Conservation (phyloP, 352 stramenopile species). For the Pythium rishiriense region DNA sequence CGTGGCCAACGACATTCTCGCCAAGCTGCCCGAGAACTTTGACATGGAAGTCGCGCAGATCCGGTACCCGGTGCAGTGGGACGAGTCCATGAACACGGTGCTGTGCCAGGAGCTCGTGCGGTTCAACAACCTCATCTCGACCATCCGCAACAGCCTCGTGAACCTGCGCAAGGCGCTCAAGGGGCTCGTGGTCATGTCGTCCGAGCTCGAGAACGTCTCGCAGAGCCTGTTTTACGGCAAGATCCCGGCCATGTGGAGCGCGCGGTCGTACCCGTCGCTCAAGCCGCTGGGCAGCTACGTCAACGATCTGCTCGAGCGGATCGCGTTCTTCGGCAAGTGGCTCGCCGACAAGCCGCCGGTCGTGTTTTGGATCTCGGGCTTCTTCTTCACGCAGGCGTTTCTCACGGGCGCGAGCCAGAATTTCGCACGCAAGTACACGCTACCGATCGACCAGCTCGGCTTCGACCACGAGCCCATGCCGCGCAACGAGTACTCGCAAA, state of each 20-base stretch:
- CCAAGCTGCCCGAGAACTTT: slow-evolving; percentile 87
- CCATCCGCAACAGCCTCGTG: slow-evolving; percentile 81
- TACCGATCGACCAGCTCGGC: slow-evolving; percentile 89
- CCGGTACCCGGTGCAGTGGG: slow-evolving; percentile 90
- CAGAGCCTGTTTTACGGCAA: slow-evolving; percentile 92
- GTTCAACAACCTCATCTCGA: slow-evolving; percentile 93
- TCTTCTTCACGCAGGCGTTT: slow-evolving; percentile 97
- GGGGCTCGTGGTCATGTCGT: slow-evolving; percentile 93
- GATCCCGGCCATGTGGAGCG: slow-evolving; percentile 90
- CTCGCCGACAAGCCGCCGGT: slow-evolving; percentile 83
- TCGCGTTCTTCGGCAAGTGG: slow-evolving; percentile 92
- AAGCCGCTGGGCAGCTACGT: slow-evolving; percentile 92
- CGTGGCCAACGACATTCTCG: slow-evolving; percentile 87
- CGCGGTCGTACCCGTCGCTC: slow-evolving; percentile 91
- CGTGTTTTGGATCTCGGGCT: slow-evolving; percentile 94
- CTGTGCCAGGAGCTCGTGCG: slow-evolving; percentile 92
- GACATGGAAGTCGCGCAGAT: slow-evolving; percentile 93
- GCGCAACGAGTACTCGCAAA: slow-evolving; percentile 67
- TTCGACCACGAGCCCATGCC: slow-evolving; percentile 86
- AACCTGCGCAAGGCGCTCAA: slow-evolving; percentile 91
- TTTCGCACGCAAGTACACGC: slow-evolving; percentile 90
- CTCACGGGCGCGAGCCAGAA: slow-evolving; percentile 95
- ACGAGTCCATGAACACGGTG: slow-evolving; percentile 94
- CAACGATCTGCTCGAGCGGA: slow-evolving; percentile 88
- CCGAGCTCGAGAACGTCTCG: slow-evolving; percentile 91